Percentiles rank a stretch among this genome's conserved stretches.
These are phyloP conservation scores for Samsoniella hepiali DNA, from an alignment of 2,329 filamentous ascomycete genomes.

Conservation along the genomic window DNA sequence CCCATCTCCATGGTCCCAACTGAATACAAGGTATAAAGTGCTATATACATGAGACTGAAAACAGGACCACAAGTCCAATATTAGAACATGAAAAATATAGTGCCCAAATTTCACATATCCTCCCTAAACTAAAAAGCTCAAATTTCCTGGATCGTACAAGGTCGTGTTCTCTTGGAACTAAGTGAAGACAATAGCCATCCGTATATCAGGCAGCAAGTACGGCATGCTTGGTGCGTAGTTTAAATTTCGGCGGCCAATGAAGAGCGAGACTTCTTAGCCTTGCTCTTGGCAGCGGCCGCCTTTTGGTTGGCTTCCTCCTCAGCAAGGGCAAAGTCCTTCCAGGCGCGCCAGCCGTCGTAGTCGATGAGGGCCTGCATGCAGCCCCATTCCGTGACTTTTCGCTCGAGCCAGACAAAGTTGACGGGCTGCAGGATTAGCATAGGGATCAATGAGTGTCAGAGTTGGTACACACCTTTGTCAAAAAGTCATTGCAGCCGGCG, in stretches of 20 bases:
- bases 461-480: conserved; percentile 78
- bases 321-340: conserved; percentile 75
- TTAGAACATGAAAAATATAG: neutral
- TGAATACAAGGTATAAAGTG: conserved; percentile 12
- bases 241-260: conserved; percentile 32
- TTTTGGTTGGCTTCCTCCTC: conserved; percentile 43
- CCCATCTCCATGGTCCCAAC: neutral
- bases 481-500: conserved; percentile 95
- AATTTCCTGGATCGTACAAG: neutral
- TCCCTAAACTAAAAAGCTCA: neutral
- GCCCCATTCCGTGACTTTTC: conserved; percentile 98
- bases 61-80: neutral
- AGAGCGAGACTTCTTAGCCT: conserved; percentile 45
- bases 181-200: neutral
- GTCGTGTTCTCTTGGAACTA: neutral
- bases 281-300: conserved; percentile 35
- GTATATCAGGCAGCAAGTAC: neutral
- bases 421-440: conserved; percentile 64
- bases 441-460: neutral
- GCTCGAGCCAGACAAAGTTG: conserved; percentile 94
- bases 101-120: neutral
- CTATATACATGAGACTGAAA: conserved; percentile 4
- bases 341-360: conserved; percentile 96
- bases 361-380: conserved; percentile 99
- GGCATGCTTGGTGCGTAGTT: neutral